Conservation (phyloP, 805 yeast species). For the Gaillardinia entomophila region DNA sequence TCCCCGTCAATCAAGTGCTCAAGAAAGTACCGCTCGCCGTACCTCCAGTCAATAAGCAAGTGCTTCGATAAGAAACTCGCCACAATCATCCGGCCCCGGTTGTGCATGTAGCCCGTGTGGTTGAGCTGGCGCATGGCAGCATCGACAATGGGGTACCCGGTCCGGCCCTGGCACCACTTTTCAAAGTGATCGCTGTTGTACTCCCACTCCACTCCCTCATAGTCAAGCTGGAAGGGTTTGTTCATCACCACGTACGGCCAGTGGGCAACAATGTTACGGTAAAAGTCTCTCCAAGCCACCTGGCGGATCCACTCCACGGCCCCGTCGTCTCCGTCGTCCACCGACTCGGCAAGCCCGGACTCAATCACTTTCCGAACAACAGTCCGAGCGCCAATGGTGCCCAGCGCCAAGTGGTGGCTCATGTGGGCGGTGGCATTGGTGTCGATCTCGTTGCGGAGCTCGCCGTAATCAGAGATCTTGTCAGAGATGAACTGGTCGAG, state of each 20-base stretch:
- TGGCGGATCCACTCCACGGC: slow-evolving; percentile 45
- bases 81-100: slow-evolving; percentile 49
- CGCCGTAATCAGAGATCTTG: slow-evolving; percentile 23
- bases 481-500: slow-evolving; percentile 14
- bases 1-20: slow-evolving; percentile 47
- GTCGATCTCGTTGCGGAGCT: slow-evolving; percentile 23
- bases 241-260: slow-evolving; percentile 51
- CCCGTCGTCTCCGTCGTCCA: slow-evolving; percentile 25
- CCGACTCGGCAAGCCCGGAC: slow-evolving; percentile 13
- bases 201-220: slow-evolving; percentile 38
- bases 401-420: slow-evolving; percentile 42
- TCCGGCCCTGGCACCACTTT: slow-evolving; percentile 48
- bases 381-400: slow-evolving; percentile 39
- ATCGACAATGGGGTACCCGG: slow-evolving; percentile 54
- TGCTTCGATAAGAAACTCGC: slow-evolving; percentile 48
- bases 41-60: slow-evolving; percentile 48
- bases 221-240: slow-evolving; percentile 42
- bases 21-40: slow-evolving; percentile 49
- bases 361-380: slow-evolving; percentile 27
- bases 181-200: slow-evolving; percentile 35
- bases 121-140: slow-evolving; percentile 51
- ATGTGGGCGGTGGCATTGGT: slow-evolving; percentile 33
- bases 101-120: slow-evolving; percentile 49
- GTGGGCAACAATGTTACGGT: slow-evolving; percentile 40
- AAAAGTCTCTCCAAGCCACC: slow-evolving; percentile 56